Evolutionary conservation across 371 early-diverging fungal species (phyloP).

Genomic region (Syncephalastrum contaminatum): DNA sequence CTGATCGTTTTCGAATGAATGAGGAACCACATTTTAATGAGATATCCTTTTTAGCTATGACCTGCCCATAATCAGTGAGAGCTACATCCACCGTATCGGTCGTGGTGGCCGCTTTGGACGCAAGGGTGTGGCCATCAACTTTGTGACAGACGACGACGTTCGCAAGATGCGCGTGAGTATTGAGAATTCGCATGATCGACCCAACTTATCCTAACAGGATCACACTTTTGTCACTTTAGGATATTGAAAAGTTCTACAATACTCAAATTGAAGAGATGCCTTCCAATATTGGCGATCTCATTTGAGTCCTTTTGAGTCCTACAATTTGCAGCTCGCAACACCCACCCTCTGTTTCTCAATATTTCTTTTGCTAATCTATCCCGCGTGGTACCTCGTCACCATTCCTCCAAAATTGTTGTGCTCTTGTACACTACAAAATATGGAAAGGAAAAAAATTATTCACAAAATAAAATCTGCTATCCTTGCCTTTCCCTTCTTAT

Average conservation of each 20-base stretch:
- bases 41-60: slow-evolving; percentile 80
- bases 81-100: slow-evolving; percentile 98
- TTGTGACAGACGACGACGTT: slow-evolving; percentile 93
- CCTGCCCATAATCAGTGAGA: slow-evolving; percentile 93
- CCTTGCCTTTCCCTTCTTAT: no score
- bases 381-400: no score
- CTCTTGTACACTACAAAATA: no score
- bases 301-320: slow-evolving; percentile 59
- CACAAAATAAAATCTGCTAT: no score
- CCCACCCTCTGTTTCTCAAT: no score
- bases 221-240: slow-evolving; percentile 1
- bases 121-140: slow-evolving; percentile 99
- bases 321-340: no score
- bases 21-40: background rate
- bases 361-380: no score
- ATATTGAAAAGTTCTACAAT: slow-evolving; percentile 96
- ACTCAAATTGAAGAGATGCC: slow-evolving; percentile 98
- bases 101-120: slow-evolving; percentile 99
- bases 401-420: no score
- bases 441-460: no score
- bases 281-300: slow-evolving; percentile 80
- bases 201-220: no score
- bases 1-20: background rate
- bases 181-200: no score
- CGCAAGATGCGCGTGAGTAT: slow-evolving; percentile 66